Base-by-base conservation (phyloP, 768 basidiomycete genomes). In the Hypholoma sublateritium region DNA sequence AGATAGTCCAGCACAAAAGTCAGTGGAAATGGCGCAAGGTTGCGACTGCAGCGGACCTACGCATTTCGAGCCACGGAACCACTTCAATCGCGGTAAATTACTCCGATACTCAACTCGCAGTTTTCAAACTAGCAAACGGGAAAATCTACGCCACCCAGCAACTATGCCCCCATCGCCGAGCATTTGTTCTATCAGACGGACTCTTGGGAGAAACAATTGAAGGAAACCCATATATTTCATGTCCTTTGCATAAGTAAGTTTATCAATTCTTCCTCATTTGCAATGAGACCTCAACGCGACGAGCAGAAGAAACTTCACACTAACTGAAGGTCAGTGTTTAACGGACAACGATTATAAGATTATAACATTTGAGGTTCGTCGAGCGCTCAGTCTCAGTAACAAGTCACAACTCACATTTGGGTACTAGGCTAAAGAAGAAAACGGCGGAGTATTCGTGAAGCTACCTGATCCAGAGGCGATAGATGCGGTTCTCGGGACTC, bases 71-170 rank as follows among this genome's bases (percentile, higher is more conserved):
- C 16, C 64, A 68, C 16, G 78, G 75, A 3, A 79, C 82, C 0
- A 84, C 83, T 53, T 80, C 67, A n/a, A 67, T 64, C 24, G 84
- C 83, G 12, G 73, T 87, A 37, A 82, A 83, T 53, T 85, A 85
- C 57, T 83, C 83, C 0, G 82, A 86, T 58, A 83, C 81, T 5
- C 87, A 88, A 64, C 70, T 91, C 5, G 88, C 88, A 1, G 74
- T 90, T 25, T 91, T 83, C 67, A 81, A 84, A 64, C 77, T 89
- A 19, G 84, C 87, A 0, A 71, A 72, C 1, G 74, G 77, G 42
- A 83, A 82, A 0, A 80, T 81, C 62, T 90, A 80, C 64, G 85
- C 86, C 1, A 86, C 84, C 2, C 88, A 90, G 65, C 87, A 89
- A 69, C 82, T 88, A 71, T 80, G 77, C 54, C 76, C 77, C 4